These are phyloP conservation scores for Solanum virginianum DNA, from an alignment of 257 asterid genomes.

Conservation along the genomic window DNA sequence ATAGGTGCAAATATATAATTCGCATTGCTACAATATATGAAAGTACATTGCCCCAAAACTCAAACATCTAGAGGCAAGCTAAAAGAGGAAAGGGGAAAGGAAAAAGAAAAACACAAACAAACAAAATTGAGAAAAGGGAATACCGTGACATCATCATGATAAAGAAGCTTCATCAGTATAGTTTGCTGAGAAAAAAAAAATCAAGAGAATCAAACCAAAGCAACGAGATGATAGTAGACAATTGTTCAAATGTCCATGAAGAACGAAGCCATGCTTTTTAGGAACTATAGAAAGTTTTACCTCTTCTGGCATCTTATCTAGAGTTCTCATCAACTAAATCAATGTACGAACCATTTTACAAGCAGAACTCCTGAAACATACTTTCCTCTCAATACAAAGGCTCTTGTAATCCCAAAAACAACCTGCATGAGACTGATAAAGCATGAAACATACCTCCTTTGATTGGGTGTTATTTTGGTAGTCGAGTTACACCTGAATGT, in stretches of 20 bases:
- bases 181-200: constrained; percentile 59
- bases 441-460: constrained; percentile 52
- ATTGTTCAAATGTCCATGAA: neutral
- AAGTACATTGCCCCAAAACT: neutral
- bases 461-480: constrained; percentile 69
- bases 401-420: neutral
- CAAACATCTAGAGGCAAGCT: neutral
- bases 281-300: constrained; percentile 19
- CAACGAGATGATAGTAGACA: neutral
- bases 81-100: neutral
- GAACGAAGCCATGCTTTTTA: neutral
- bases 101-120: neutral
- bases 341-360: constrained; percentile 91
- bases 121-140: constrained; percentile 11
- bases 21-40: neutral
- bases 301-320: constrained; percentile 98
- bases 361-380: constrained; percentile 70
- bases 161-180: constrained; percentile 89
- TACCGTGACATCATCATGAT: constrained; percentile 89
- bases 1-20: neutral
- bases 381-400: neutral
- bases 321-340: constrained; percentile 85
- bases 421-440: neutral
- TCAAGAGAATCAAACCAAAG: neutral
- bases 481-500: constrained; percentile 55